These are phyloP conservation scores for Teunomyces gatunensis DNA, from an alignment of 805 yeast genomes.

Conservation along the genomic window DNA sequence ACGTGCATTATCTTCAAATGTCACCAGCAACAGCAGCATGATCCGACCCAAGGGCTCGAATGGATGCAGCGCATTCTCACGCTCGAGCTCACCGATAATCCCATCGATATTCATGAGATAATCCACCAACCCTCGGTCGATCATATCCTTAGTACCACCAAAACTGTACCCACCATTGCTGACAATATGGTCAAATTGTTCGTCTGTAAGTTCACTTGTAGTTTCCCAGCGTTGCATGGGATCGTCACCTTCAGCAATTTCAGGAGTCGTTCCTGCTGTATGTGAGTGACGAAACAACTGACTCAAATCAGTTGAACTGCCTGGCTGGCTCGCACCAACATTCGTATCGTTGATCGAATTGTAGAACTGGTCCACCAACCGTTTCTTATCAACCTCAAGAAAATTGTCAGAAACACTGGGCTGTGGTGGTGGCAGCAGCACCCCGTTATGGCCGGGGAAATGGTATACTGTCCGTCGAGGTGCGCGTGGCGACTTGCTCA, in stretches of 20 bases:
- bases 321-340: not conserved
- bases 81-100: constrained; percentile 14
- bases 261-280: not conserved
- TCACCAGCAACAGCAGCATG: constrained; percentile 2
- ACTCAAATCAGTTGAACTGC: not conserved
- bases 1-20: not conserved
- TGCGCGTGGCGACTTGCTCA: not conserved
- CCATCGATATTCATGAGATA: constrained; percentile 30
- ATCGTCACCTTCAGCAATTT: not conserved
- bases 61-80: not conserved
- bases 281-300: not conserved
- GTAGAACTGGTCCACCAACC: constrained; percentile 43
- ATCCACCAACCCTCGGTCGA: constrained; percentile 25
- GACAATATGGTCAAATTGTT: constrained; percentile 13
- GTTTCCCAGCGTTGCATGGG: not conserved
- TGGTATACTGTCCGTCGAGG: not conserved
- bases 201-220: constrained; percentile 8
- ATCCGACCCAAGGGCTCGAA: constrained; percentile 6
- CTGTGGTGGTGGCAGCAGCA: not conserved
- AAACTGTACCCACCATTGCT: constrained; percentile 21
- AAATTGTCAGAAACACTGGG: not conserved
- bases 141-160: constrained; percentile 8
- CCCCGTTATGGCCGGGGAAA: not conserved
- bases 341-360: constrained; percentile 20
- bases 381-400: constrained; percentile 22